Conservation (phyloP, 1,284 basidiomycete genomes). For the Coriolopsis trogii region DNA sequence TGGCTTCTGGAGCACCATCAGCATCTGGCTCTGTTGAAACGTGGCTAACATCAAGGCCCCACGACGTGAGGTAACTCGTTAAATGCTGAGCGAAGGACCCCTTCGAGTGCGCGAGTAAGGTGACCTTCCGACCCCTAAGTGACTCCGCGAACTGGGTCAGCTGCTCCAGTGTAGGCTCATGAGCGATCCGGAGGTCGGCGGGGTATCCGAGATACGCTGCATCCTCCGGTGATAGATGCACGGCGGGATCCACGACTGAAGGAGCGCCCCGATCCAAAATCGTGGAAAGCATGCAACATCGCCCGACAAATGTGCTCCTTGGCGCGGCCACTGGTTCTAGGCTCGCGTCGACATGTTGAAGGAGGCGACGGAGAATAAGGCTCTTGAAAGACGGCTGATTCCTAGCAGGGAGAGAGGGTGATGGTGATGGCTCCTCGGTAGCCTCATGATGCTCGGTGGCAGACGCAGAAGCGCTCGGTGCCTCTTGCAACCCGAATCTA, state of each 20-base stretch:
- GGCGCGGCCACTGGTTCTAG: conserved; percentile 53
- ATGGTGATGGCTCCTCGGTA: neutral
- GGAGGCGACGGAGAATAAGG: conserved; percentile 64
- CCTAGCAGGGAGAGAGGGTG: conserved; percentile 34
- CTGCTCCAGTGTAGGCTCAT: conserved; percentile 79
- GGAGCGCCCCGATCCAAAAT: conserved; percentile 57
- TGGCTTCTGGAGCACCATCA: conserved; percentile 38
- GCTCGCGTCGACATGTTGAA: conserved; percentile 67
- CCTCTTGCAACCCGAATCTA: conserved; percentile 32
- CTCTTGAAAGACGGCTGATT: conserved; percentile 61
- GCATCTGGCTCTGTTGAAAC: conserved; percentile 64
- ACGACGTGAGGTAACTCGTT: conserved; percentile 88
- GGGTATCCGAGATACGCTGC: conserved; percentile 47
- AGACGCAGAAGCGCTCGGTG: neutral
- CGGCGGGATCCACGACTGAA: conserved; percentile 35
- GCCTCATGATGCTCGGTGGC: neutral
- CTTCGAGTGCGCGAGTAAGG: conserved; percentile 79
- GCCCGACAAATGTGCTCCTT: conserved; percentile 45
- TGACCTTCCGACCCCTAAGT: conserved; percentile 80
- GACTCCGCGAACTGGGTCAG: conserved; percentile 79
- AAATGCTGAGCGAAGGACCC: conserved; percentile 90
- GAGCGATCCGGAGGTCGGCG: conserved; percentile 47
- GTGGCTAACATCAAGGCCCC: conserved; percentile 92
- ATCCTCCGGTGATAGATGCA: conserved; percentile 46
- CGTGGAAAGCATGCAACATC: conserved; percentile 57